These are phyloP conservation scores for Alternaria longipes DNA, from an alignment of 2,329 filamentous ascomycete species.

Conservation along the genomic window DNA sequence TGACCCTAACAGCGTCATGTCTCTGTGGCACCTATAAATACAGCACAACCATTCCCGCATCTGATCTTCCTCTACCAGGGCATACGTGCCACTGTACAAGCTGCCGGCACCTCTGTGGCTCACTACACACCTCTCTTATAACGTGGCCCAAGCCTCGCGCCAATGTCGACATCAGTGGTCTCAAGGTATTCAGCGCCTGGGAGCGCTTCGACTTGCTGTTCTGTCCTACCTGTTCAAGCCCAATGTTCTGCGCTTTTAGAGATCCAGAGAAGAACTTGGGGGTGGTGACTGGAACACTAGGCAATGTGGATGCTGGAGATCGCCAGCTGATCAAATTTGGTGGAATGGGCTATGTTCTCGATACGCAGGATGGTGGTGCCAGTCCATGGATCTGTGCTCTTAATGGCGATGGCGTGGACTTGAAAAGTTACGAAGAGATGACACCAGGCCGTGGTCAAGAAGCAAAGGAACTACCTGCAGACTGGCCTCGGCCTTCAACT, in stretches of 20 bases:
- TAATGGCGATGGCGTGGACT: slow-evolving; percentile 46
- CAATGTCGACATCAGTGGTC: slow-evolving; percentile 38
- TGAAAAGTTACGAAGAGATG: slow-evolving; percentile 26
- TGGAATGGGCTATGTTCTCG: slow-evolving; percentile 58
- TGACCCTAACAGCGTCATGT: slow-evolving; percentile 54
- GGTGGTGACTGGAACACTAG: slow-evolving; percentile 54
- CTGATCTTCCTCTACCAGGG: slow-evolving; percentile 55
- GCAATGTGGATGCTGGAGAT: slow-evolving; percentile 36
- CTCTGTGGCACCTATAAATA: slow-evolving; percentile 59
- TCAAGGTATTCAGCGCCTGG: slow-evolving; percentile 54
- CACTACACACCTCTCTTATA: slow-evolving; percentile 51
- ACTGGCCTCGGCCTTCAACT: slow-evolving; percentile 40
- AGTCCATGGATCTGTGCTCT: slow-evolving; percentile 56
- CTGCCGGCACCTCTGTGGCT: slow-evolving; percentile 59
- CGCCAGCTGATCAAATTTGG: slow-evolving; percentile 37
- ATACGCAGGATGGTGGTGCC: slow-evolving; percentile 64
- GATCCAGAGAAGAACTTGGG: slow-evolving; percentile 33
- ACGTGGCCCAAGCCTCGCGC: slow-evolving; percentile 51
- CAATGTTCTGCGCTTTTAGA: slow-evolving; percentile 54
- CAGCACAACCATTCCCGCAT: slow-evolving; percentile 43
- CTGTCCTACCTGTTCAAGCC: slow-evolving; percentile 57
- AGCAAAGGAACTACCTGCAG: slow-evolving; percentile 34
- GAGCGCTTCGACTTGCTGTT: slow-evolving; percentile 49
- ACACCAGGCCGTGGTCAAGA: slow-evolving; percentile 14
- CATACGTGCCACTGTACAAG: slow-evolving; percentile 61